phyloP scores from a whole-genome alignment of 345 rosid species.

The Linum trigynum region DNA sequence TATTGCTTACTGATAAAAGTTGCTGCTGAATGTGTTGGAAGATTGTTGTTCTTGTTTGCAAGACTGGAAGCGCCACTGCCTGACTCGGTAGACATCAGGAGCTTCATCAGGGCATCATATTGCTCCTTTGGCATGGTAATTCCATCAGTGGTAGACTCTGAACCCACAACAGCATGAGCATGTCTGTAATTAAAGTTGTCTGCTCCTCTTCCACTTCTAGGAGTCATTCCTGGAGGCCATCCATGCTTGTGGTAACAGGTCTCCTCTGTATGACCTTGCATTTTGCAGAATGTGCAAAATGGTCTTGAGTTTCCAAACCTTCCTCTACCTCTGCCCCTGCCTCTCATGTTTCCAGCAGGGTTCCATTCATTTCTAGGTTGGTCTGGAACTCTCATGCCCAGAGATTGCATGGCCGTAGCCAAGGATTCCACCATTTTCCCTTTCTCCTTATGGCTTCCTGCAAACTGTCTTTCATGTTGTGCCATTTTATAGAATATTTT shows the following conservation, averaged over 20 bases:
- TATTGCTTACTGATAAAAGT: too few relatives aligned
- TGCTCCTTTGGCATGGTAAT: too few relatives aligned
- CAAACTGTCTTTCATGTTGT: background rate
- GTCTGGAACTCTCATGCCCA: background rate
- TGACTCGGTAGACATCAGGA: too few relatives aligned
- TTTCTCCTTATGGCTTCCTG: background rate
- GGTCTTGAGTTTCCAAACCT: background rate
- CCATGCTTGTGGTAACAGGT: background rate
- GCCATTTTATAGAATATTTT: background rate
- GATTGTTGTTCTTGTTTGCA: too few relatives aligned
- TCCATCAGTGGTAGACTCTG: background rate
- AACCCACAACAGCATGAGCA: background rate
- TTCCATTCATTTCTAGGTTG: too few relatives aligned
- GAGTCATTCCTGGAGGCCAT: background rate
- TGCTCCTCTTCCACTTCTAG: background rate
- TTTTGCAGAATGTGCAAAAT: background rate
- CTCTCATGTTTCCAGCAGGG: too few relatives aligned
- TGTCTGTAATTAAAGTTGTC: too few relatives aligned
- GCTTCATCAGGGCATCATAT: too few relatives aligned
- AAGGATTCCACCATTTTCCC: background rate
- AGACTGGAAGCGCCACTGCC: too few relatives aligned
- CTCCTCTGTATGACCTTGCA: too few relatives aligned
- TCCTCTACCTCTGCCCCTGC: too few relatives aligned
- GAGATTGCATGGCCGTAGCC: background rate
- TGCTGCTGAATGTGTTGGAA: too few relatives aligned